These are phyloP conservation scores for Aciculosporium take DNA, from an alignment of 2,329 filamentous ascomycete species.

Conservation along the genomic window DNA sequence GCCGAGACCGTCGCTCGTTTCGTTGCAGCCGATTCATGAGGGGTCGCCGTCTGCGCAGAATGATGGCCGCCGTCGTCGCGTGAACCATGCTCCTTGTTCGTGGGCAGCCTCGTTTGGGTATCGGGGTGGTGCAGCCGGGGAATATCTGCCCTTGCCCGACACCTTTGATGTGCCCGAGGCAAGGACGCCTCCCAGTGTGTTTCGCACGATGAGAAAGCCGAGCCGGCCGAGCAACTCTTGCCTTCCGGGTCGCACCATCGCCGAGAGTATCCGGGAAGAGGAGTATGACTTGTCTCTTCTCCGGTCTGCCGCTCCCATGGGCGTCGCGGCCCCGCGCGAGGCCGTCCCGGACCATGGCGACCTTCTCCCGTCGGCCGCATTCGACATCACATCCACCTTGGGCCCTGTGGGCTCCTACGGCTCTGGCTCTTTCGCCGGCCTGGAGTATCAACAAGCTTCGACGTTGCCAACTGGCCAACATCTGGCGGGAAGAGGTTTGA, in stretches of 20 bases:
- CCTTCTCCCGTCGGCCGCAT: conserved; percentile 15
- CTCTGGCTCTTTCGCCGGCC: conserved; percentile 26
- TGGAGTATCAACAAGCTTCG: conserved; percentile 32
- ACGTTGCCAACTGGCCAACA: conserved; percentile 37
- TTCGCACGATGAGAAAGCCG: conserved; percentile 12
- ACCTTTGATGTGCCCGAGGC: neutral
- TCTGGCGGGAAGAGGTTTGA: conserved; percentile 25
- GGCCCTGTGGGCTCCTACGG: conserved; percentile 32
- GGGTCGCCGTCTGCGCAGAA: conserved; percentile 8
- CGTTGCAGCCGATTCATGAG: conserved; percentile 6
- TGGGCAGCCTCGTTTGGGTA: conserved; percentile 19
- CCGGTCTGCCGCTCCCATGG: conserved; percentile 26
- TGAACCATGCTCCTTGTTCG: conserved; percentile 11
- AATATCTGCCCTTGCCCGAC: conserved; percentile 16
- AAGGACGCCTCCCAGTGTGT: conserved; percentile 11
- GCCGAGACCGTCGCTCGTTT: no score
- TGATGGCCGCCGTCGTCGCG: conserved; percentile 8
- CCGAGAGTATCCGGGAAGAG: conserved; percentile 23
- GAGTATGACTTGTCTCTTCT: conserved; percentile 30
- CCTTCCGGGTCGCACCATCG: conserved; percentile 9
- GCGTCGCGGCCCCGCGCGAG: conserved; percentile 18
- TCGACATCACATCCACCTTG: conserved; percentile 32
- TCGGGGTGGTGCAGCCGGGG: conserved; percentile 8
- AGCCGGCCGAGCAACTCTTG: conserved; percentile 15
- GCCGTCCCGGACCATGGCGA: conserved; percentile 18